Evolutionary conservation across 768 basidiomycete species (phyloP), one percentile per base, ranked within the genome.

Genomic region (Tricholoma matsutake): DNA sequence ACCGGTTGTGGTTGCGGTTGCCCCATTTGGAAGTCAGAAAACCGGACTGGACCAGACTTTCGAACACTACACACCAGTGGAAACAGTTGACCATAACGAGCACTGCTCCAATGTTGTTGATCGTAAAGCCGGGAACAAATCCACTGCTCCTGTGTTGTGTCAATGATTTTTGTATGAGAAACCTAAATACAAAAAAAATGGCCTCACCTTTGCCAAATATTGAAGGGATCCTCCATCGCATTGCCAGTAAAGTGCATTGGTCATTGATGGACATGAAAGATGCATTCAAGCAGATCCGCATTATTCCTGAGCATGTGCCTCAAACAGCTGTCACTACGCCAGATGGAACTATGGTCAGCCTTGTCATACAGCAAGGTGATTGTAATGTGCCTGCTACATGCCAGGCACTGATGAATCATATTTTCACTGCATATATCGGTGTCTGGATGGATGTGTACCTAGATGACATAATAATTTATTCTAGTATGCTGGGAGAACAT

Each of bases 201-300:
- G 60, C 70, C 3, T 66, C 71, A 2, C 73, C 71, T 0, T 57
- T 75, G 8, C 73, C 71, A 0, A 67, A 69, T 6, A 66, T 67
- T 1, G 65, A 74, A 9, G 62, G 47, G 2, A 72, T 77, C 1
- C 58, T 73, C 16, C 47, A 64, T 14, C 59, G 63, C 2, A 66
- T 68, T 1, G 63, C 71, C 0, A 18, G 52, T 61, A 63, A 69
- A 59, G 4, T 61, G 56, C 68, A 64, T 52, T 35, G 18, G 58
- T 74, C 75, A 0, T 65, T 72, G 18, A 60, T 79, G 1, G 77
- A 80, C 57, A 53, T 69, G 39, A 69, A 71, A 18, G 68, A 73
- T 31, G 76, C 78, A 0, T 80, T 77, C 64, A 75, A 81, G 60
- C 78, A 79, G 54, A 70, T 72, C 16, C 59, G 68, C 0, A 63